Evolutionary conservation across 2,329 filamentous ascomycete species (phyloP), one percentile per base, ranked within the genome.

Genomic region (Mariannaea elegans): DNA sequence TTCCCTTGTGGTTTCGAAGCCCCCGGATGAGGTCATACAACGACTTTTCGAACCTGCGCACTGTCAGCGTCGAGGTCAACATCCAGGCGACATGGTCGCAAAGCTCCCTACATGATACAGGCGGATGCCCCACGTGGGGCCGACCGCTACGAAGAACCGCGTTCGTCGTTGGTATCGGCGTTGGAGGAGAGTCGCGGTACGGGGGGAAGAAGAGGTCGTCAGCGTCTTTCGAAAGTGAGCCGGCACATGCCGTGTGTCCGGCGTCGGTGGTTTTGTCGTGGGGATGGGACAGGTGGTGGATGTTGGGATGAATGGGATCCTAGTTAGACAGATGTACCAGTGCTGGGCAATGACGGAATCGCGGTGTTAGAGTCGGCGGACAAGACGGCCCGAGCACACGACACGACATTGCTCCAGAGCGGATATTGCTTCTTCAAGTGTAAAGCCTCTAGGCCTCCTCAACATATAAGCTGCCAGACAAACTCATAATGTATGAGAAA

Each of bases 1-100:
- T 91, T 71, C 94, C 94, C 78, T 97, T 97, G 81, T 98, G 94
- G 76, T 94, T 95, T 67, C 95, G 90, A 74, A 99, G 83, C 72
- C 95, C 95, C 78, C 94, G 88, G 72, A 99, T 99, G 83, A 99
- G 94, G 87, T 98, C 94, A 79, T 97, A 97, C 18, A 99, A 87
- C 39, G 95, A 97, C 80, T 99, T 99, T 79, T 99, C 95, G 81
- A 99, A 99, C 95, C 94, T 98, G 58, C 62, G 57, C 59, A 61
- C n/a, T 31, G 67, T 72, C 61, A 72, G 66, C 64, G 58, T 57
- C 41, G 44, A 44, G 21, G 34, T n/a, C 34, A 48, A 12, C 38
- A 47, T 39, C 38, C 19, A 36, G 34, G 16, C 31, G 27, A 50
- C 19, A 29, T 44, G 31, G 56, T 49, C 32, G 24, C 24, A 21